Evolutionary conservation across 2,329 filamentous ascomycete species (phyloP).

Genomic region (Cladosporium halotolerans): DNA sequence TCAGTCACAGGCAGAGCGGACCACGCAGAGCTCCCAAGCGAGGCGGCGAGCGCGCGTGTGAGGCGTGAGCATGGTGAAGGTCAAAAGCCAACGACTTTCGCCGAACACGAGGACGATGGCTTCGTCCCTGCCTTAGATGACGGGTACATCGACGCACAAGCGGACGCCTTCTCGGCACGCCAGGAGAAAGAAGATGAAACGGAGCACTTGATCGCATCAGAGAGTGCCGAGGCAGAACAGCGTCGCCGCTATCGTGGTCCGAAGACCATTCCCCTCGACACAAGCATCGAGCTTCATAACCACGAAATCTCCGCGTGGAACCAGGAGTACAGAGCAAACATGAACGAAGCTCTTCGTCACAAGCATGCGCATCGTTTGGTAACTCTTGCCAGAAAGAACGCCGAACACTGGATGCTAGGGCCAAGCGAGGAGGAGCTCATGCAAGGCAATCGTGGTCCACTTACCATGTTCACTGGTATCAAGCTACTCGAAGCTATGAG

Average conservation of each 20-base stretch:
- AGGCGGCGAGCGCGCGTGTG: conserved; percentile 31
- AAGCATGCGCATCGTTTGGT: conserved; percentile 38
- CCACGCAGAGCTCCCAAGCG: conserved; percentile 13
- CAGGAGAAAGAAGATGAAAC: neutral
- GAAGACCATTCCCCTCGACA: conserved; percentile 44
- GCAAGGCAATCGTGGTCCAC: conserved; percentile 41
- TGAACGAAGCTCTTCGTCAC: conserved; percentile 42
- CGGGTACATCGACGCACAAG: conserved; percentile 17
- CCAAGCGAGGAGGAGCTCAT: conserved; percentile 47
- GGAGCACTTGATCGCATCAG: conserved; percentile 23
- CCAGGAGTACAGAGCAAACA: conserved; percentile 54
- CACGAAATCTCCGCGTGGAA: conserved; percentile 53
- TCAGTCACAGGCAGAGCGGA: conserved; percentile 10
- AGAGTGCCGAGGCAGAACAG: conserved; percentile 34
- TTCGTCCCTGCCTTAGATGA: conserved; percentile 26
- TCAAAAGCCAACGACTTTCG: conserved; percentile 28
- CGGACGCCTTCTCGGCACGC: conserved; percentile 20
- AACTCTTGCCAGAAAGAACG: conserved; percentile 55
- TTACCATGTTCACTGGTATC: conserved; percentile 55
- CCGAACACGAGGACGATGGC: conserved; percentile 25
- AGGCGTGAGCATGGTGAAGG: conserved; percentile 40
- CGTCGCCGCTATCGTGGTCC: conserved; percentile 30
- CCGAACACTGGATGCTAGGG: conserved; percentile 54
- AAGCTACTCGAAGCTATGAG: conserved; percentile 46
- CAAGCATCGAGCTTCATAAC: conserved; percentile 48